Base-by-base conservation (phyloP, 306 rosid species). In the Cicer cuneatum region DNA sequence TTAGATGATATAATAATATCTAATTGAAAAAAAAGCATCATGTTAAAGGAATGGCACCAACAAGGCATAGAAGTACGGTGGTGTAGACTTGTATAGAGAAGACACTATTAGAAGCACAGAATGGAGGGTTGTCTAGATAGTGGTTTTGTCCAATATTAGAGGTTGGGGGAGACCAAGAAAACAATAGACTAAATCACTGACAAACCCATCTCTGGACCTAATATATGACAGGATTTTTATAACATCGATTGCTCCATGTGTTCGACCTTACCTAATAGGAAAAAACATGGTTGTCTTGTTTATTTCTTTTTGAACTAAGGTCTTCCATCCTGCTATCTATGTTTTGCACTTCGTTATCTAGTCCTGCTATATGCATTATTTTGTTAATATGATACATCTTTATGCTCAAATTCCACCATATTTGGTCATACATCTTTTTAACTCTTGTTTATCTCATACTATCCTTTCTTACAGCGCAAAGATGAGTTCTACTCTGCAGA, bases 401-500 rank as follows among this genome's bases (percentile, higher is more conserved):
- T 64, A 43, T 64, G 21, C 33, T 66, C 57, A 74, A 74, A 47
- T 59, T 66, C 47, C 40, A 5, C 38, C 68, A 33, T 76, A 40
- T 52, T 74, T 43, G 18, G 7, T 8, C 51, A 57, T 14, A 53
- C 48, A 29, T 48, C 51, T 37, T 33, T 72, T 45, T 43, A 2
- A 39, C 52, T 13, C 37, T n/a, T 52, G 45, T 56, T 60, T 38
- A 11, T 38, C 66, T 82, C 37, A 16, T 70, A 41, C 12, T 16
- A 45, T 54, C 48, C 11, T 49, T 54, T 35, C 56, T 65, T 83
- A 51, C 84, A 93, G 98, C 85, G 86, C 82, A 89, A 76, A 84
- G 85, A 87, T 7, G 96, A 93, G 77, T 35, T 83, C 4, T 81
- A 74, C 84, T 71, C 91, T 1, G 88, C 92, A n/a, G 85, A 93